Evolutionary conservation across 139 green algal genomes (phyloP).

Genomic region (Coelastrella sp.): DNA sequence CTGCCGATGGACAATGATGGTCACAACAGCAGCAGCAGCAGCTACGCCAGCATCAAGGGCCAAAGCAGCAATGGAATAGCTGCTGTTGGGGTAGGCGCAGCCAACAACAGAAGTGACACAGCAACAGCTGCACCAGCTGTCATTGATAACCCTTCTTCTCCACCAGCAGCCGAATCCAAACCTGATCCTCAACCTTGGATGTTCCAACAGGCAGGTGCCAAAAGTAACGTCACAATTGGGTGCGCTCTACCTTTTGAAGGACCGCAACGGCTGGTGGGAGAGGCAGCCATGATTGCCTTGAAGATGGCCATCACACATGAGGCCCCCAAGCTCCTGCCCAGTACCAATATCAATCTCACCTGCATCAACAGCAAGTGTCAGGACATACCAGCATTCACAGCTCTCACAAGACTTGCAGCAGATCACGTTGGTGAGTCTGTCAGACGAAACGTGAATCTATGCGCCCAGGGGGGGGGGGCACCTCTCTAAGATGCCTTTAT

Average conservation of each 20-base stretch:
- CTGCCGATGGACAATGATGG: background rate
- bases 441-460: too few relatives aligned
- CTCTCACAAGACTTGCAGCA: background rate
- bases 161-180: background rate
- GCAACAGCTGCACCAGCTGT: background rate
- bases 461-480: background rate
- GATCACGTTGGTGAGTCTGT: background rate
- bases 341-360: slow-evolving; percentile 7
- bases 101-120: background rate
- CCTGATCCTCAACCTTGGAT: background rate
- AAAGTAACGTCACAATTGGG: background rate
- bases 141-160: background rate
- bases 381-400: slow-evolving; percentile 1
- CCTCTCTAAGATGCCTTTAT: background rate
- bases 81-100: background rate
- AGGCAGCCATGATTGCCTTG: background rate
- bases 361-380: slow-evolving; percentile 30
- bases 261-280: background rate
- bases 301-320: slow-evolving; percentile 14
- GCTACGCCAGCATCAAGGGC: background rate
- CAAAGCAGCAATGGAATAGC: background rate
- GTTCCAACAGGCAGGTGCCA: slow-evolving; percentile 9
- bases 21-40: background rate
- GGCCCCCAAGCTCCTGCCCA: background rate
- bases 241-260: slow-evolving; percentile 9